Percentiles rank a stretch among this genome's conserved stretches.
Evolutionary conservation across 495 filamentous ascomycete genomes (phyloP).

Genomic region (Apodospora peruviana): DNA sequence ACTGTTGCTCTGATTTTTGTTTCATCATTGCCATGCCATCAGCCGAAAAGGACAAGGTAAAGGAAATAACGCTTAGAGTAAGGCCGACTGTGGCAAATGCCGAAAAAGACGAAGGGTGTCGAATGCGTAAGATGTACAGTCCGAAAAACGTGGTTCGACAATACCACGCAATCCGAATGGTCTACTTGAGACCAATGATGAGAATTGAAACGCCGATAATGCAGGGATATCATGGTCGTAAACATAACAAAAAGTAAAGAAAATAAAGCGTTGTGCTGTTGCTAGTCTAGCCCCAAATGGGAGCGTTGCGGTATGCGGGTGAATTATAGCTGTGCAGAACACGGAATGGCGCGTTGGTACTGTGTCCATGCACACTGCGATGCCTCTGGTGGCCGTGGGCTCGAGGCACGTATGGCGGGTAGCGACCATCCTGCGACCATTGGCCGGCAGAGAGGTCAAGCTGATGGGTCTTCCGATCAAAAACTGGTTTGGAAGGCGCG

Average conservation of each 20-base stretch:
- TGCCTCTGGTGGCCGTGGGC: constrained; percentile 27
- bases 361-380: constrained; percentile 25
- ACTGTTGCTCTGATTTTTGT: too few relatives aligned
- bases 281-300: constrained; percentile 37
- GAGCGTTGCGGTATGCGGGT: constrained; percentile 38
- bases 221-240: too few relatives aligned
- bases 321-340: constrained; percentile 46
- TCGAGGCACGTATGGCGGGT: constrained; percentile 27
- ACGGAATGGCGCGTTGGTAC: constrained; percentile 29
- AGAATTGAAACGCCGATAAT: too few relatives aligned
- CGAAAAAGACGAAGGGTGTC: too few relatives aligned
- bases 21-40: too few relatives aligned
- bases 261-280: not conserved
- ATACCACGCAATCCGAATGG: too few relatives aligned
- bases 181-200: too few relatives aligned
- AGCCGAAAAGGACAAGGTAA: too few relatives aligned
- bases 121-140: too few relatives aligned
- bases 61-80: too few relatives aligned
- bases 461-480: constrained; percentile 26
- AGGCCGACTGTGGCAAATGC: too few relatives aligned
- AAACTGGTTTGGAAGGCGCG: constrained; percentile 10
- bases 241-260: constrained; percentile 3
- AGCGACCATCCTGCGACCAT: constrained; percentile 22
- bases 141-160: too few relatives aligned
- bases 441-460: constrained; percentile 21